Conservation (phyloP, 2,329 filamentous ascomycete genomes). For the Sarocladium oryzae region DNA sequence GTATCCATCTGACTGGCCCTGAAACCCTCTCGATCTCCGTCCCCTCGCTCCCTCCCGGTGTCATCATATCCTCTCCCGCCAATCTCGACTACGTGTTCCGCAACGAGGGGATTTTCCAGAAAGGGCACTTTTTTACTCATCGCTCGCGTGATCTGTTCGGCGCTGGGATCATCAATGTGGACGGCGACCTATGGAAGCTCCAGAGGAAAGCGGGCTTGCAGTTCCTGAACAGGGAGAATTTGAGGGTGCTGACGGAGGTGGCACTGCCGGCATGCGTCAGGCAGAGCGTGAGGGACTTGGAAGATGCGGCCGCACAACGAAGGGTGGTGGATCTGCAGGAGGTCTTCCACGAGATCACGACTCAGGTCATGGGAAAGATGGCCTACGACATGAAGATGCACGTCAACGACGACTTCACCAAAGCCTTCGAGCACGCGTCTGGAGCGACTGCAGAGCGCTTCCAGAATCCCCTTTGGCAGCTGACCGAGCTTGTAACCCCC, state of each 20-base stretch:
- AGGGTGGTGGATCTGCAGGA: slow-evolving; percentile 46
- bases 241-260: slow-evolving; percentile 50
- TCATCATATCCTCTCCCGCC: slow-evolving; percentile 55
- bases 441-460: slow-evolving; percentile 54
- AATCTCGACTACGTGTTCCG: slow-evolving; percentile 59
- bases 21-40: slow-evolving; percentile 59
- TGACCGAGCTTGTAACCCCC: slow-evolving; percentile 47
- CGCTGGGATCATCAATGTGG: slow-evolving; percentile 60
- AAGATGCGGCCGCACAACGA: slow-evolving; percentile 14
- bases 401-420: slow-evolving; percentile 51
- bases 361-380: slow-evolving; percentile 60
- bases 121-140: slow-evolving; percentile 55
- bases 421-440: slow-evolving; percentile 57
- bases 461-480: slow-evolving; percentile 57
- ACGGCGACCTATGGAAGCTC: slow-evolving; percentile 55
- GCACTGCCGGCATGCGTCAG: slow-evolving; percentile 49
- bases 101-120: slow-evolving; percentile 53
- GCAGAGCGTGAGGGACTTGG: slow-evolving; percentile 21
- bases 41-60: slow-evolving; percentile 54
- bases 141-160: slow-evolving; percentile 59
- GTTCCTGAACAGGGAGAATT: slow-evolving; percentile 50
- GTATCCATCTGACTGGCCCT: slow-evolving; percentile 48
- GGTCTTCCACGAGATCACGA: slow-evolving; percentile 59
- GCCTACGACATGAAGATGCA: slow-evolving; percentile 65
- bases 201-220: slow-evolving; percentile 56